Base-by-base conservation (phyloP, 2,329 filamentous ascomycete genomes). In the Emmonsiellopsis sp. region DNA sequence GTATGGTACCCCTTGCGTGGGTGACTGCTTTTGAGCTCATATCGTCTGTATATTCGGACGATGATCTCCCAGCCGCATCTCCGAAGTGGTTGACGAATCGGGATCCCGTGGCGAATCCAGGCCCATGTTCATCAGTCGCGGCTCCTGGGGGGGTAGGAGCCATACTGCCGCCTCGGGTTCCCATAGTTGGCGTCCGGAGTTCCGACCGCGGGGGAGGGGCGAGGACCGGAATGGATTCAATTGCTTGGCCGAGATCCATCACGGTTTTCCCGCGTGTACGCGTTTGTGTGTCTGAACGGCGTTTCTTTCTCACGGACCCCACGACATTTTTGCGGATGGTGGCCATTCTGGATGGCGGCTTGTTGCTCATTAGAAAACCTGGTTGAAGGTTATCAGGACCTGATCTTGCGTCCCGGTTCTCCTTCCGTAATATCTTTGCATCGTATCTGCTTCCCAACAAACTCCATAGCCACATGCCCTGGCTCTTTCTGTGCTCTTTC, bases 381-480 rank as follows among this genome's bases (percentile, higher is more conserved):
- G 45, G 15, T 26, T 47, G 15, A 11, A 32, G 30, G 15, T 20
- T 10, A 8, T 13, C 46, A 7, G n/a, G 15, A 26, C 8, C 9
- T 38, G 20, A n/a, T 13, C 16, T 1, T 31, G 8, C 5, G 16
- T 26, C 16, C 34, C 10, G 11, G 5, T 38, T 9, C 11, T 30
- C 26, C 7, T 47, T 65, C 44, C 66, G 62, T 11, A 94, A 77
- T 0, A 86, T 87, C 57, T 78, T 78, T 67, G 92, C 81, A 65
- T 97, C 93, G 64, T 96, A 89, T 66, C 87, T 94, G 45, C 86
- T 91, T 11, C 89, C 90, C 87, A 90, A 94, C 1, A 85, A 76
- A 49, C 84, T 87, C 92, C 92, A 97, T 59, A 96, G 73, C 2
- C 84, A 82, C 67, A 96, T 75, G 7, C 86, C 88, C 70, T 86